Percentiles rank a stretch among this genome's conserved stretches.
These are phyloP conservation scores for Ustilago nuda DNA, from an alignment of 1,284 basidiomycete species.

Conservation along the genomic window DNA sequence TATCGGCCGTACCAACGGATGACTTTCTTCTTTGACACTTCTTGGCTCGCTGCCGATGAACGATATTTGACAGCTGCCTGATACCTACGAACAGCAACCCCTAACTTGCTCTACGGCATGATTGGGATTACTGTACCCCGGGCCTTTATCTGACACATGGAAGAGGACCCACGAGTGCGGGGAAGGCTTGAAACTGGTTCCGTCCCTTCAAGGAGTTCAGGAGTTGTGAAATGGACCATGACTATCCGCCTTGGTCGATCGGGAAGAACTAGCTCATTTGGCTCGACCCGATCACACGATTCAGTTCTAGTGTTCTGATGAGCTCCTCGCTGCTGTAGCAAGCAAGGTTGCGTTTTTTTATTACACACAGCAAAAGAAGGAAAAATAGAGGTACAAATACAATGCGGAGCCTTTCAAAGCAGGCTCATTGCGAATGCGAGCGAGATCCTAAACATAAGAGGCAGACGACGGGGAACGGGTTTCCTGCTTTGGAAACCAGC, in stretches of 20 bases:
- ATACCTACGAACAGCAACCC: not conserved
- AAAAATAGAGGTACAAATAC: conserved; percentile 34
- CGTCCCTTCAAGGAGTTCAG: not conserved
- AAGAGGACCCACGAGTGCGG: conserved; percentile 9
- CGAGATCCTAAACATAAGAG: not conserved
- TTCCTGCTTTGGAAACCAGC: no score
- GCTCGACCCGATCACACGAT: not conserved
- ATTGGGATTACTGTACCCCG: not conserved
- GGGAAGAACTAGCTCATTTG: no score
- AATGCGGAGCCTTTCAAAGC: conserved; percentile 8
- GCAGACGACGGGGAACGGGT: not conserved
- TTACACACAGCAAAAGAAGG: conserved; percentile 10
- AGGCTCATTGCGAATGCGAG: conserved; percentile 19
- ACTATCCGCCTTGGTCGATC: no score
- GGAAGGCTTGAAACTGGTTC: not conserved
- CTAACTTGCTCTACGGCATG: not conserved
- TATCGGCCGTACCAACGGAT: conserved; percentile 14
- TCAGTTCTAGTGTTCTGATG: not conserved
- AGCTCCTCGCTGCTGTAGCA: conserved; percentile 1
- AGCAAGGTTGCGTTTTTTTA: not conserved
- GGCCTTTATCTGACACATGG: conserved; percentile 4
- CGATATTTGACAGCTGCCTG: conserved; percentile 4
- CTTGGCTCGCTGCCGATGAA: not conserved
- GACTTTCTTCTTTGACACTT: conserved; percentile 2
- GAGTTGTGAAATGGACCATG: not conserved